Evolutionary conservation across 495 filamentous ascomycete genomes (phyloP).

Genomic region (Podospora conica): DNA sequence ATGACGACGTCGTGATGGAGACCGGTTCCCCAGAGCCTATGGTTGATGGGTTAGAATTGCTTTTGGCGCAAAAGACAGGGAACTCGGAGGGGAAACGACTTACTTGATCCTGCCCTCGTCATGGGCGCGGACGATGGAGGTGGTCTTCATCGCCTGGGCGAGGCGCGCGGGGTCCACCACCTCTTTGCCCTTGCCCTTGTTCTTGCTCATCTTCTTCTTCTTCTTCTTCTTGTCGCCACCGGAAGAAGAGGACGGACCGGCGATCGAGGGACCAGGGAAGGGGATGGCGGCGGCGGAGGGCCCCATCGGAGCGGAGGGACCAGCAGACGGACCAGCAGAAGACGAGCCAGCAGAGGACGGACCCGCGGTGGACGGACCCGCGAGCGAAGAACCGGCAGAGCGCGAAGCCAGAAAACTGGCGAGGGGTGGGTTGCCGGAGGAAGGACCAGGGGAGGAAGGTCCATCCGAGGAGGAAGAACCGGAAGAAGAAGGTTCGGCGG

Average conservation of each 20-base stretch:
- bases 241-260: neutral
- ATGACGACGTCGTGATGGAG: conserved; percentile 19
- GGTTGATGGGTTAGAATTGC: neutral
- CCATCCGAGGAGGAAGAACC: too few species aligned
- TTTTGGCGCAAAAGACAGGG: neutral
- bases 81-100: neutral
- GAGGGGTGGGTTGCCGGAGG: too few species aligned
- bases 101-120: neutral
- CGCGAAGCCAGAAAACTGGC: too few species aligned
- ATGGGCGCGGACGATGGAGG: neutral
- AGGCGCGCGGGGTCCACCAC: neutral
- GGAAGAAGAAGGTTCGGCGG: too few species aligned
- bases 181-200: too few species aligned
- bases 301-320: neutral
- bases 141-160: neutral
- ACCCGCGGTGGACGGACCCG: neutral
- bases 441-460: too few species aligned
- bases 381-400: neutral
- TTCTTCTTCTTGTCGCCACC: too few species aligned
- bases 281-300: neutral
- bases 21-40: conserved; percentile 15
- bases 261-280: neutral
- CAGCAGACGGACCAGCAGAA: neutral
- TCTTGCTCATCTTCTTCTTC: too few species aligned
- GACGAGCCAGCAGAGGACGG: neutral